Evolutionary conservation across 1,139 yeast species (phyloP).

Genomic region (Candida sanyaensis): DNA sequence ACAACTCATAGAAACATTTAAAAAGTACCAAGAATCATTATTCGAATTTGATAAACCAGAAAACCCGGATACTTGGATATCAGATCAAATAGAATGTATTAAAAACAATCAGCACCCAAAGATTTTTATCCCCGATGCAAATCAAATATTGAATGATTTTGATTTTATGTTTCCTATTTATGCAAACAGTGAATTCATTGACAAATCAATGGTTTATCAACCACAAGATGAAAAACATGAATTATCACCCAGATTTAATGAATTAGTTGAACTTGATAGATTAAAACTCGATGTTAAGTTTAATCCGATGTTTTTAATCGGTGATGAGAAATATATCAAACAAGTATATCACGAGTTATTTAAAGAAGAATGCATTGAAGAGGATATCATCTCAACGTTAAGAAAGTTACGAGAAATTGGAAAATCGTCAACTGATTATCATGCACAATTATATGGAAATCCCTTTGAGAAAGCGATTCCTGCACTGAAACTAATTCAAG

Average conservation of each 20-base stretch:
- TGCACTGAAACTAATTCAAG: background rate
- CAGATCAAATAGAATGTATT: background rate
- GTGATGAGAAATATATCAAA: background rate
- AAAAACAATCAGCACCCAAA: background rate
- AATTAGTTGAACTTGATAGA: conserved; percentile 11
- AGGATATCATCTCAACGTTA: conserved; percentile 1
- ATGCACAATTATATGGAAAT: background rate
- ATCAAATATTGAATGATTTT: conserved; percentile 5
- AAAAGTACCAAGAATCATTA: background rate
- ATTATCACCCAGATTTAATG: conserved; percentile 3
- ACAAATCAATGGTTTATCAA: conserved; percentile 3
- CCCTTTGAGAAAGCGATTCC: background rate
- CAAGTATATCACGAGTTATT: background rate
- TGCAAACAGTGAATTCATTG: conserved; percentile 3
- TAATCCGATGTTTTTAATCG: conserved; percentile 12
- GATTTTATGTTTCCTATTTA: conserved; percentile 9
- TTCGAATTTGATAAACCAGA: background rate
- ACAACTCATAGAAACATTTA: background rate
- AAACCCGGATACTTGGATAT: background rate
- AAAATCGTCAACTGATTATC: background rate
- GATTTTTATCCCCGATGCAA: background rate
- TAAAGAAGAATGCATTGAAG: background rate
- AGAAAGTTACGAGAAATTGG: conserved; percentile 7
- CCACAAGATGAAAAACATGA: background rate
- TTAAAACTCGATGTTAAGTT: conserved; percentile 2